Conservation (phyloP, 2,329 filamentous ascomycete species). For the Xylaria hypoxylon region DNA sequence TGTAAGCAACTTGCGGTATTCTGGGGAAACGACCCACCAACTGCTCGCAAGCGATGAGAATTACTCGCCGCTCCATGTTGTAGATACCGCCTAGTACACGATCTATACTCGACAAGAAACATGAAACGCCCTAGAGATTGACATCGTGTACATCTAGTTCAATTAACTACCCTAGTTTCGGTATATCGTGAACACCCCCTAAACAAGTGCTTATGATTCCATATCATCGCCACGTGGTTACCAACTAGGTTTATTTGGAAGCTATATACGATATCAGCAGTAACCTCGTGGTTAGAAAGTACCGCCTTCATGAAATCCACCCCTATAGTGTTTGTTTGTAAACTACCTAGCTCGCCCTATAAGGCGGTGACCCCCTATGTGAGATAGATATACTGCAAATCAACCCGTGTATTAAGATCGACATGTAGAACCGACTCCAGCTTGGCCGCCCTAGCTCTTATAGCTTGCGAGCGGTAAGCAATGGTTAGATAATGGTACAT, state of each 20-base stretch:
- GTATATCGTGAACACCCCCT: constrained; percentile 8
- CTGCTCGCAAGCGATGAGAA: not conserved
- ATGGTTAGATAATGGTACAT: no score
- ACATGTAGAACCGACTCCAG: not conserved
- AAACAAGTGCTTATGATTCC: not conserved
- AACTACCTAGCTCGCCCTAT: not conserved
- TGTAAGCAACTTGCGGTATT: constrained; percentile 1
- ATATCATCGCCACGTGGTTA: constrained; percentile 15
- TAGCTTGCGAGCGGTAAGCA: not conserved
- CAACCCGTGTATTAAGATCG: not conserved
- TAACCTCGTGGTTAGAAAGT: constrained; percentile 14
- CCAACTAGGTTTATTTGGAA: not conserved
- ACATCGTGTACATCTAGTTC: not conserved
- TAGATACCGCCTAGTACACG: not conserved
- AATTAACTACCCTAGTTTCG: not conserved
- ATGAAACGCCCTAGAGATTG: not conserved
- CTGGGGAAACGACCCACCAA: constrained; percentile 12
- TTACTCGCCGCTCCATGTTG: not conserved
- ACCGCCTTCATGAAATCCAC: constrained; percentile 1
- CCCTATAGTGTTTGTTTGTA: not conserved
- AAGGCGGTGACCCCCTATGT: not conserved
- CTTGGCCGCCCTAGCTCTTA: not conserved
- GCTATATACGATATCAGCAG: constrained; percentile 4
- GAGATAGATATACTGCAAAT: not conserved
- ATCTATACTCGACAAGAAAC: not conserved